Evolutionary conservation across 2,329 filamentous ascomycete genomes (phyloP).

Genomic region (Calonectria montana): DNA sequence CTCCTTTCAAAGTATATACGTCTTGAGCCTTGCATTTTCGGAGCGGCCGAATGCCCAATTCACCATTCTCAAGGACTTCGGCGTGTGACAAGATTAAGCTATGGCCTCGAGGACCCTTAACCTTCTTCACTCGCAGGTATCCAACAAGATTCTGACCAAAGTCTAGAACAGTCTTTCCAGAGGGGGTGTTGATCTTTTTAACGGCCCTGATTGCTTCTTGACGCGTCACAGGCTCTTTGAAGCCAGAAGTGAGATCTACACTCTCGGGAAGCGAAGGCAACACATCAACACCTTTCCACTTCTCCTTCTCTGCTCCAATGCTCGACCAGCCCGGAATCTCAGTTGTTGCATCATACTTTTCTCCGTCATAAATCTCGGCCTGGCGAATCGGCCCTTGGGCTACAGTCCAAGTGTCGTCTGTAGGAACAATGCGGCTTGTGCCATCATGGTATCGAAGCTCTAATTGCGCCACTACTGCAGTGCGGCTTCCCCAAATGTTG

Average conservation of each 20-base stretch:
- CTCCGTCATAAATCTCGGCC: slow-evolving; percentile 64
- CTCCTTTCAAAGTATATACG: slow-evolving; percentile 15
- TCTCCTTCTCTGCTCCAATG: neutral
- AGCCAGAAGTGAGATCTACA: slow-evolving; percentile 50
- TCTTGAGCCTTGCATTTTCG: slow-evolving; percentile 30
- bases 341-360: slow-evolving; percentile 57
- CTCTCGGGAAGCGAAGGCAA: slow-evolving; percentile 23
- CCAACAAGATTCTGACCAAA: slow-evolving; percentile 71
- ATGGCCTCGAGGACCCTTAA: slow-evolving; percentile 50
- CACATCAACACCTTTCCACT: slow-evolving; percentile 28
- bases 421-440: slow-evolving; percentile 40
- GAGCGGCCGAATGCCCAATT: slow-evolving; percentile 49
- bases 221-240: slow-evolving; percentile 51
- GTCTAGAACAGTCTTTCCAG: slow-evolving; percentile 62
- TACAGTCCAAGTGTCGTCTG: slow-evolving; percentile 54
- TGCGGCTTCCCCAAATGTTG: slow-evolving; percentile 51
- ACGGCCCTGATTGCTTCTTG: slow-evolving; percentile 20
- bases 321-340: slow-evolving; percentile 35
- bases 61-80: slow-evolving; percentile 64
- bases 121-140: slow-evolving; percentile 52
- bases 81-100: slow-evolving; percentile 62
- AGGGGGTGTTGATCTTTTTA: slow-evolving; percentile 44
- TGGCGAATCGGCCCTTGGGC: slow-evolving; percentile 47
- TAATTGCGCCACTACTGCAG: slow-evolving; percentile 54
- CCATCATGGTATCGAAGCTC: slow-evolving; percentile 50